Evolutionary conservation across 345 rosid genomes (phyloP).

Genomic region (Rhizophora apiculata): DNA sequence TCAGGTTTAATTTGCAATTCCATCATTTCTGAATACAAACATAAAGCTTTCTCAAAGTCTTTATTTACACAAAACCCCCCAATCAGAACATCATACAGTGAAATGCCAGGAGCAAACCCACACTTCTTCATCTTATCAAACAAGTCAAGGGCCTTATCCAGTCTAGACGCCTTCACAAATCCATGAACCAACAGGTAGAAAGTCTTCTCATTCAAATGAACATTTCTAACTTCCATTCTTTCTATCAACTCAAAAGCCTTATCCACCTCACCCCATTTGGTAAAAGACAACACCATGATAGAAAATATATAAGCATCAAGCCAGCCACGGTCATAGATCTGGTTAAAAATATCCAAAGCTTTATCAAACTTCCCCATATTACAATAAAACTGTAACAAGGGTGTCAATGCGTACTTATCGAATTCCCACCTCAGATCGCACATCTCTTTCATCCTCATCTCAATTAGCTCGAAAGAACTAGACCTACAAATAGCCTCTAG

Average conservation of each 20-base stretch:
- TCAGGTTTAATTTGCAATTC: slow-evolving; percentile 49
- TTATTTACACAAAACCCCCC: slow-evolving; percentile 55
- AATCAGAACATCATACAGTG: slow-evolving; percentile 67
- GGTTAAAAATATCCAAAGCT: slow-evolving; percentile 54
- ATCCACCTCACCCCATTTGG: slow-evolving; percentile 73
- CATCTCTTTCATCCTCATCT: slow-evolving; percentile 70
- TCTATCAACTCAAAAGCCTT: slow-evolving; percentile 68
- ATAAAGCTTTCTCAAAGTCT: slow-evolving; percentile 52
- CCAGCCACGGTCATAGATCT: slow-evolving; percentile 56
- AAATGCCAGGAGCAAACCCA: slow-evolving; percentile 53
- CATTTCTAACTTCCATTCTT: slow-evolving; percentile 47
- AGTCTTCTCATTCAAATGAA: slow-evolving; percentile 68
- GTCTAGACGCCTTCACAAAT: slow-evolving; percentile 52
- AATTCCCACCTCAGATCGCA: slow-evolving; percentile 43
- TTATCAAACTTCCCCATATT: slow-evolving; percentile 46
- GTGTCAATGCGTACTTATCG: slow-evolving; percentile 70
- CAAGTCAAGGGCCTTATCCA: slow-evolving; percentile 63
- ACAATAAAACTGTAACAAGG: slow-evolving; percentile 68
- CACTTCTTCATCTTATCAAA: slow-evolving; percentile 53
- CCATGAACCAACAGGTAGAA: slow-evolving; percentile 71
- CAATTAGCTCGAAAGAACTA: slow-evolving; percentile 48
- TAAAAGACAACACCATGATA: slow-evolving; percentile 55
- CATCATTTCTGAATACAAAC: slow-evolving; percentile 62
- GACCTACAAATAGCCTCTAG: slow-evolving; percentile 66
- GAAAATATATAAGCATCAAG: slow-evolving; percentile 59